Percentiles rank a stretch among this genome's conserved stretches.
phyloP scores from a whole-genome alignment of 2,329 filamentous ascomycete genomes.

The Arthroderma sp. region DNA sequence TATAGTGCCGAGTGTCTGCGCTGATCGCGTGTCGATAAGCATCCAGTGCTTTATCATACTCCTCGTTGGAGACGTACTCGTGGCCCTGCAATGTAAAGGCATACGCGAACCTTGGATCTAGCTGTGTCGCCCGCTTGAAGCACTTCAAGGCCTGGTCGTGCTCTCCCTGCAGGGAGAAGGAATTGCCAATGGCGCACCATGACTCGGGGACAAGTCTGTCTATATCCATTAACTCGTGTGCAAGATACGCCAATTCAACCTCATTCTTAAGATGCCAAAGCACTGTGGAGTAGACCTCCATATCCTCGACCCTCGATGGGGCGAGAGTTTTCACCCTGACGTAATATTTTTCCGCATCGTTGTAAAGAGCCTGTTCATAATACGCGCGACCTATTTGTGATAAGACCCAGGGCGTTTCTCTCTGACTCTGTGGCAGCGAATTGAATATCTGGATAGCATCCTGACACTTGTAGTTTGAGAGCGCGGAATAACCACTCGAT shows the following conservation, averaged over 20 bases:
- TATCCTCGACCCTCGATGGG: conserved; percentile 75
- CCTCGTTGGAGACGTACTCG: conserved; percentile 89
- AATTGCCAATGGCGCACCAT: conserved; percentile 92
- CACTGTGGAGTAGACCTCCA: conserved; percentile 98
- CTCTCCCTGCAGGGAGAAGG: conserved; percentile 81
- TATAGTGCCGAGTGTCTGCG: conserved; percentile 83
- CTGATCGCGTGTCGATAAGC: conserved; percentile 77
- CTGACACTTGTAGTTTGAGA: conserved; percentile 65
- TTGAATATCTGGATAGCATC: conserved; percentile 64
- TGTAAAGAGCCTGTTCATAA: conserved; percentile 79
- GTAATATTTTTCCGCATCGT: conserved; percentile 78
- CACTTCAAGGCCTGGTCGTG: conserved; percentile 90
- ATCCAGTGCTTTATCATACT: conserved; percentile 85
- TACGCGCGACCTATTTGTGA: conserved; percentile 81
- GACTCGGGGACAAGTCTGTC: conserved; percentile 85
- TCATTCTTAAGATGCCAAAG: conserved; percentile 96
- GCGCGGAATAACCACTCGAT: conserved; percentile 62
- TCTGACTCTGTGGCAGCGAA: conserved; percentile 57
- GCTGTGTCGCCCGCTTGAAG: conserved; percentile 85
- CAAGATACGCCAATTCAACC: conserved; percentile 78
- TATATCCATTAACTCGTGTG: conserved; percentile 76
- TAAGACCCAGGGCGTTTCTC: conserved; percentile 86
- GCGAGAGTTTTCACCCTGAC: conserved; percentile 63
- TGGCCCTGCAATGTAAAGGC: conserved; percentile 92
- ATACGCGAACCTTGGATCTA: conserved; percentile 84